These are phyloP conservation scores for Centrapalus pauciflorus DNA, from an alignment of 129 eudicot genomes.

Conservation along the genomic window DNA sequence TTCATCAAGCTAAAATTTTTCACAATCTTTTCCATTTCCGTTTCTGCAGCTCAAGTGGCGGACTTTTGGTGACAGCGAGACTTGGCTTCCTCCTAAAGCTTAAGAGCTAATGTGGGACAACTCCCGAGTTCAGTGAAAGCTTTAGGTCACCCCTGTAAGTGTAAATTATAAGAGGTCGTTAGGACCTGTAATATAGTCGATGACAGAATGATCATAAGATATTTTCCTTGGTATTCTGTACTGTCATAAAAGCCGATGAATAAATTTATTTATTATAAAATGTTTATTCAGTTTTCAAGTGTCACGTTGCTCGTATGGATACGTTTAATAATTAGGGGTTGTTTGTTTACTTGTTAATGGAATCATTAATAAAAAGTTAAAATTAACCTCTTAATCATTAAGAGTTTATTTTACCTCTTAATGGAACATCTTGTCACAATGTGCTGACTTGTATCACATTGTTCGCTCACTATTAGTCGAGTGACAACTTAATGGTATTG, in stretches of 20 bases:
- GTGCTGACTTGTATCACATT: no score
- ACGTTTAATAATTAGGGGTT: no score
- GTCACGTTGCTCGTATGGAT: no score
- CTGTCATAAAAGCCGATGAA: not conserved
- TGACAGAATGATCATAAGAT: conserved; percentile 1
- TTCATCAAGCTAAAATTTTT: no score
- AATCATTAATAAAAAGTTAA: no score
- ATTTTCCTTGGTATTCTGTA: not conserved
- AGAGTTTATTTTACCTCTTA: no score
- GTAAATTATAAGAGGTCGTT: conserved; percentile 17
- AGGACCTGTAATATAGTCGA: not conserved
- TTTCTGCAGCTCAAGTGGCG: conserved; percentile 7
- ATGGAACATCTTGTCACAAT: no score
- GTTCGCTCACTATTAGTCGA: no score
- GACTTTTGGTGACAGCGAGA: conserved; percentile 10
- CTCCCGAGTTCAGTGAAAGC: conserved; percentile 36
- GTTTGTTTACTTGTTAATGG: no score
- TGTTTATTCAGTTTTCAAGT: not conserved
- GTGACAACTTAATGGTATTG: no score
- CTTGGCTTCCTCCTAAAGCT: conserved; percentile 17
- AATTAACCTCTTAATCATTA: no score
- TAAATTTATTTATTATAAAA: not conserved
- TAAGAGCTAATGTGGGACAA: conserved; percentile 25
- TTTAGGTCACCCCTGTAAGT: conserved; percentile 24
- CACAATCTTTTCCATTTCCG: no score